A percentile compares a stretch with the other conserved stretches of the same genome.
These are phyloP conservation scores for Trichoderma guizhouense DNA, from an alignment of 2,329 filamentous ascomycete genomes.

Conservation along the genomic window DNA sequence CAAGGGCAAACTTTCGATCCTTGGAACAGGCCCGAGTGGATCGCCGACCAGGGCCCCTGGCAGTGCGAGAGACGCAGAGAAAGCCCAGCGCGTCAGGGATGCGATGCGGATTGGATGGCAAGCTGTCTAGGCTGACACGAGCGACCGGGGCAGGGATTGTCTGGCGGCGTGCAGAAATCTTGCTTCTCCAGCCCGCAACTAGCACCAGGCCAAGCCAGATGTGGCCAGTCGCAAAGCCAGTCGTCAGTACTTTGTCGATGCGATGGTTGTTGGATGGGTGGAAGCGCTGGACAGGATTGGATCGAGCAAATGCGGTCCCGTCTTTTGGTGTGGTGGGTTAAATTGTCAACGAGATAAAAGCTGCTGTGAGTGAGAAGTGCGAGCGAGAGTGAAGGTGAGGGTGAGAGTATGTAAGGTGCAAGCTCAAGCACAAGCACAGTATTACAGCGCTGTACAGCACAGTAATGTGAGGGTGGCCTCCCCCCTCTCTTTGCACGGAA, in stretches of 20 bases:
- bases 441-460: background rate
- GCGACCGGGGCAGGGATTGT: slow-evolving; percentile 12
- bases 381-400: too few species aligned
- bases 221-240: background rate
- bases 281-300: background rate
- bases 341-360: background rate
- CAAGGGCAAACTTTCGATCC: slow-evolving; percentile 18
- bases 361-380: background rate
- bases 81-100: slow-evolving; percentile 16
- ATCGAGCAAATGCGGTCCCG: background rate
- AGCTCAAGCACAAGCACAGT: too few species aligned
- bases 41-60: slow-evolving; percentile 21
- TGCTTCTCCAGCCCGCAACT: slow-evolving; percentile 19
- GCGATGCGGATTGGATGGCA: slow-evolving; percentile 18
- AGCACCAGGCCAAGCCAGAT: slow-evolving; percentile 7
- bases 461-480: background rate
- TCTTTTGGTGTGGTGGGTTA: background rate
- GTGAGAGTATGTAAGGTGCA: too few species aligned
- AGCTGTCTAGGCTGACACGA: slow-evolving; percentile 20
- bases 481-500: background rate
- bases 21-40: slow-evolving; percentile 23
- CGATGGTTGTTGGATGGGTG: background rate
- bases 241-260: background rate
- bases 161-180: slow-evolving; percentile 16
- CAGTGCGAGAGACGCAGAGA: background rate